A percentile compares a stretch with the other conserved stretches of the same genome.
phyloP scores from a whole-genome alignment of 2,329 filamentous ascomycete genomes.

The Paramyrothecium roridum region DNA sequence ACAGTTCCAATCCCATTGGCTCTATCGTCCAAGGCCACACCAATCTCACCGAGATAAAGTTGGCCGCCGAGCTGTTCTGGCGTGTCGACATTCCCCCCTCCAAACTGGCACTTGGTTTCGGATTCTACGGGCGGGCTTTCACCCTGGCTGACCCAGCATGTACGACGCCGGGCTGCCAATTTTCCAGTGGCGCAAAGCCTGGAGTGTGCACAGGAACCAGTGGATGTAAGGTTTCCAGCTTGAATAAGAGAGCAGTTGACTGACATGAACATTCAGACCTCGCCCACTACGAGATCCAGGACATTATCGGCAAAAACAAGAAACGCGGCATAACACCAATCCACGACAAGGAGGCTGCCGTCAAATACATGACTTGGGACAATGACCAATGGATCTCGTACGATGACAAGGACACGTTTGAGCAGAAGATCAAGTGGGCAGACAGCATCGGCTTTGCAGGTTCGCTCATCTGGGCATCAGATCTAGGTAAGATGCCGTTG shows the following conservation, averaged over 20 bases:
- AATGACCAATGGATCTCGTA: slow-evolving; percentile 14
- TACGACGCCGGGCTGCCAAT: slow-evolving; percentile 14
- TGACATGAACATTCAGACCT: slow-evolving; percentile 1
- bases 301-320: slow-evolving; percentile 8
- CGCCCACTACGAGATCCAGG: slow-evolving; percentile 12
- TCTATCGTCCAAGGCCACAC: slow-evolving; percentile 31
- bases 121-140: slow-evolving; percentile 35
- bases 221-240: not conserved
- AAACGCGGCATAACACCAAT: slow-evolving; percentile 8
- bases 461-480: slow-evolving; percentile 15
- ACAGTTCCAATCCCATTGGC: slow-evolving; percentile 13
- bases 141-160: slow-evolving; percentile 12
- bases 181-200: slow-evolving; percentile 7
- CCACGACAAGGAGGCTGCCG: slow-evolving; percentile 12
- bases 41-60: slow-evolving; percentile 38
- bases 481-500: slow-evolving; percentile 6
- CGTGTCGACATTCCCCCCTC: slow-evolving; percentile 31
- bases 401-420: slow-evolving; percentile 13
- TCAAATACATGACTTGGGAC: slow-evolving; percentile 14
- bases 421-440: slow-evolving; percentile 13
- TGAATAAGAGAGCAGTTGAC: not conserved
- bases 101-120: slow-evolving; percentile 37
- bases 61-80: slow-evolving; percentile 38
- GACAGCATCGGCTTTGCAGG: slow-evolving; percentile 11
- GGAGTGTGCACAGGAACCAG: slow-evolving; percentile 8